Evolutionary conservation across 805 yeast genomes (phyloP).

Genomic region (Candida rishiriensis): DNA sequence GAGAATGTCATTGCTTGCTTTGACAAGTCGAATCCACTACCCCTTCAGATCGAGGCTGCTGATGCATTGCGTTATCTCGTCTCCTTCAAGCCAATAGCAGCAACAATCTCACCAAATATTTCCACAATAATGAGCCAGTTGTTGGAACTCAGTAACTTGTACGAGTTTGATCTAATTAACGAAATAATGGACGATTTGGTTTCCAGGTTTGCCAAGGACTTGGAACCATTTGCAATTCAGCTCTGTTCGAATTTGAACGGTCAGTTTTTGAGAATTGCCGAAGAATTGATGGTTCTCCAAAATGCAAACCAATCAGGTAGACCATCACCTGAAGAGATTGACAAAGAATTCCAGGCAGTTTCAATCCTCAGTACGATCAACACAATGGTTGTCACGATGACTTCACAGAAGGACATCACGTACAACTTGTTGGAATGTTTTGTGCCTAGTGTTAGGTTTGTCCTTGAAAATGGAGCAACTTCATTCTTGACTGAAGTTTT

Average conservation of each 20-base stretch:
- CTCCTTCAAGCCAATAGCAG: constrained; percentile 43
- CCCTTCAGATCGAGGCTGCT: constrained; percentile 47
- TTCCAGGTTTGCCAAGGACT: constrained; percentile 75
- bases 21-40: constrained; percentile 36
- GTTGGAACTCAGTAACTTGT: constrained; percentile 61
- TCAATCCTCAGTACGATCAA: constrained; percentile 80
- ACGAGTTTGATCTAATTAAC: constrained; percentile 80
- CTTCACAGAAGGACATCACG: constrained; percentile 65
- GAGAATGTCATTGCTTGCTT: constrained; percentile 33
- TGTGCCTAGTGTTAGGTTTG: constrained; percentile 63
- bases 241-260: constrained; percentile 56
- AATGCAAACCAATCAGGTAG: constrained; percentile 34
- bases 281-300: constrained; percentile 48
- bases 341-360: constrained; percentile 75
- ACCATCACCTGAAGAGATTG: constrained; percentile 36
- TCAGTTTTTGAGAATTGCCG: constrained; percentile 68
- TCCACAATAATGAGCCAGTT: constrained; percentile 75
- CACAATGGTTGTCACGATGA: constrained; percentile 77
- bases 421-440: constrained; percentile 60
- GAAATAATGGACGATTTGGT: constrained; percentile 94
- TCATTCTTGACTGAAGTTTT: constrained; percentile 75
- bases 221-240: constrained; percentile 86
- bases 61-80: constrained; percentile 45
- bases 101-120: constrained; percentile 56
- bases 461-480: constrained; percentile 59